Conservation (phyloP, 306 rosid genomes). For the Astragalus membranaceus region DNA sequence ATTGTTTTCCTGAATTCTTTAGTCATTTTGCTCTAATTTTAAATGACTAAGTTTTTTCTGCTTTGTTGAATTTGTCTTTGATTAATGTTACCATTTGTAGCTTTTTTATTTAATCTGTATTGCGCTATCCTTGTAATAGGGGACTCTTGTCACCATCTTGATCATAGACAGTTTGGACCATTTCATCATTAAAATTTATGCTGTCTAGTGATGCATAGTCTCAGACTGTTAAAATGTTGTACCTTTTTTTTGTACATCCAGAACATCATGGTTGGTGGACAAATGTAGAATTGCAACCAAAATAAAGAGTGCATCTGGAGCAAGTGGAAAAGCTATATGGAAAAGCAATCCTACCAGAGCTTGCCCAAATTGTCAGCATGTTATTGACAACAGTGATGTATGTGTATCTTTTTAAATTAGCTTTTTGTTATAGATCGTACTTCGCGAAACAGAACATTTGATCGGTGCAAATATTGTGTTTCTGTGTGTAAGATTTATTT, state of each 20-base stretch:
- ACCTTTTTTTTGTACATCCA: slow-evolving; percentile 29
- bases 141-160: neutral
- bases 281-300: slow-evolving; percentile 70
- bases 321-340: slow-evolving; percentile 37
- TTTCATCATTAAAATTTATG: neutral
- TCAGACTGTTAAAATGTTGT: neutral
- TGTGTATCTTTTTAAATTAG: neutral
- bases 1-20: too few species aligned
- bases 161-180: neutral
- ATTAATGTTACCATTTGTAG: too few species aligned
- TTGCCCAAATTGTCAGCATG: slow-evolving; percentile 68
- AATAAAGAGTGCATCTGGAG: slow-evolving; percentile 62
- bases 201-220: neutral
- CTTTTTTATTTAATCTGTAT: neutral
- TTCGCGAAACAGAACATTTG: neutral
- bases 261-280: slow-evolving; percentile 74
- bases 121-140: neutral
- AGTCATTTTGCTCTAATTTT: too few species aligned
- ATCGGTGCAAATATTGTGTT: neutral
- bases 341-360: slow-evolving; percentile 69
- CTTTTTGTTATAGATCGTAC: neutral
- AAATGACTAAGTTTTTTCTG: too few species aligned
- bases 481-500: neutral
- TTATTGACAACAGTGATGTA: slow-evolving; percentile 75
- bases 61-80: too few species aligned